Evolutionary conservation across 2,329 filamentous ascomycete species (phyloP).

Genomic region (Neopestalotiopsis rosae): DNA sequence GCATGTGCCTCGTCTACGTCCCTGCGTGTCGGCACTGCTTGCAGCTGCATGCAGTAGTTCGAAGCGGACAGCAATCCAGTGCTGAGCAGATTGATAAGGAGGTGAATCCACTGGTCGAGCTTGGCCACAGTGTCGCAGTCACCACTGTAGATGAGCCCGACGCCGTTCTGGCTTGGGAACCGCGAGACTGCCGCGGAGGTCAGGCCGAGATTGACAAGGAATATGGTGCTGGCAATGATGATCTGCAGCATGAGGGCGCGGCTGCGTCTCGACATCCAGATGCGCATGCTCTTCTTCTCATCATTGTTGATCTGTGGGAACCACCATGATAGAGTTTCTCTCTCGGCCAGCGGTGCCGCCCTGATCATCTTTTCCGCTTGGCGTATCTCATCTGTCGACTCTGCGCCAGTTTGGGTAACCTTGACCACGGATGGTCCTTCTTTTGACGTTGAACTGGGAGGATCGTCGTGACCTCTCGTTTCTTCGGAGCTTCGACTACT

Average conservation of each 20-base stretch:
- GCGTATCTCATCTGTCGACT: too few relatives aligned
- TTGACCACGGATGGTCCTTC: too few relatives aligned
- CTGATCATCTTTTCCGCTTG: not conserved
- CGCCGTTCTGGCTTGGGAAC: slow-evolving; percentile 7
- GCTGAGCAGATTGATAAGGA: slow-evolving; percentile 37
- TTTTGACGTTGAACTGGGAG: too few relatives aligned
- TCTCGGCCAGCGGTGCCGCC: slow-evolving; percentile 9
- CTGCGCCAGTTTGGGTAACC: too few relatives aligned
- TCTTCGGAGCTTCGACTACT: too few relatives aligned
- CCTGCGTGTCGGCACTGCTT: slow-evolving; percentile 37
- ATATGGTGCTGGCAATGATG: slow-evolving; percentile 19
- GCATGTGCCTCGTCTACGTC: slow-evolving; percentile 33
- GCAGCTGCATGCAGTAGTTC: slow-evolving; percentile 43
- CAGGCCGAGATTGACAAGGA: slow-evolving; percentile 25
- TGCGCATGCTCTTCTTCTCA: slow-evolving; percentile 21
- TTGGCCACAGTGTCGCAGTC: slow-evolving; percentile 14
- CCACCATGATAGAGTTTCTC: slow-evolving; percentile 9
- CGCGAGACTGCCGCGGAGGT: slow-evolving; percentile 5
- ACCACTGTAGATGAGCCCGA: slow-evolving; percentile 11
- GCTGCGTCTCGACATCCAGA: slow-evolving; percentile 22
- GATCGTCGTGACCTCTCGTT: too few relatives aligned
- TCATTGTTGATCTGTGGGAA: slow-evolving; percentile 24
- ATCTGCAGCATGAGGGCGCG: slow-evolving; percentile 25
- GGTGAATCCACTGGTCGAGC: slow-evolving; percentile 32
- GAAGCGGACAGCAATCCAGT: slow-evolving; percentile 38